Evolutionary conservation across 2,329 filamentous ascomycete genomes (phyloP), one percentile per base, ranked within the genome.

Genomic region (Fusarium fracticaudum): DNA sequence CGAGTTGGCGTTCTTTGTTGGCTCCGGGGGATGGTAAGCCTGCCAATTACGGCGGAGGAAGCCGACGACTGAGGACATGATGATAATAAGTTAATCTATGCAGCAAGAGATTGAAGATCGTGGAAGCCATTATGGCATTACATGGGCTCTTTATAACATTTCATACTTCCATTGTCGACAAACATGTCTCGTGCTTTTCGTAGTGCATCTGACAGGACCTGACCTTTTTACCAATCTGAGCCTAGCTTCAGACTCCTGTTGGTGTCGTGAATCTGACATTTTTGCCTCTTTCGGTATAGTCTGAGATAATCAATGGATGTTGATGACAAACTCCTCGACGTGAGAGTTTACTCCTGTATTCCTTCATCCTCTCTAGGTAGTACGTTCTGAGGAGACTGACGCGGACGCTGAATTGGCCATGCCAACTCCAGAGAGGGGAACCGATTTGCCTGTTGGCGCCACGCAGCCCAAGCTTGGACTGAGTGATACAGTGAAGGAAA

Each of bases 11-110:
- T 35, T 47, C 55, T 64, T 64, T n/a, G 29, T 15, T 43, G 37
- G 37, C 8, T 60, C 29, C 3, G 61, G 44, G 3, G 61, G 55
- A 37, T 20, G 29, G 11, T 10, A 24, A 2, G 44, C 17, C 9
- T 48, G 61, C 41, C 43, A 48, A 29, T 61, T 64, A 11, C 61
- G 44, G 15, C 31, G 24, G 15, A 64, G 9, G 59, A 64, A 64
- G 14, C 61, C 37, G 3, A 37, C 8, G 15, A 64, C 3, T 41
- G 61, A 64, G 14, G 31, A 37, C 29, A 41, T 61, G 12, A 9
- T n/a, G 6, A 11, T 7, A 15, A 26, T 12, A 8, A 51, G 29
- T 18, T 2, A n/a, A 50, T 2, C 8, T 33, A 1, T 24, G 4
- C 15, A 33, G 15, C 3, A 18, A 10, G 8, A 3, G 4, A 2